Percentiles rank a stretch among this genome's conserved stretches.
Conservation (phyloP, 73 alveolate species). For the Paramecium sexaurelia region DNA sequence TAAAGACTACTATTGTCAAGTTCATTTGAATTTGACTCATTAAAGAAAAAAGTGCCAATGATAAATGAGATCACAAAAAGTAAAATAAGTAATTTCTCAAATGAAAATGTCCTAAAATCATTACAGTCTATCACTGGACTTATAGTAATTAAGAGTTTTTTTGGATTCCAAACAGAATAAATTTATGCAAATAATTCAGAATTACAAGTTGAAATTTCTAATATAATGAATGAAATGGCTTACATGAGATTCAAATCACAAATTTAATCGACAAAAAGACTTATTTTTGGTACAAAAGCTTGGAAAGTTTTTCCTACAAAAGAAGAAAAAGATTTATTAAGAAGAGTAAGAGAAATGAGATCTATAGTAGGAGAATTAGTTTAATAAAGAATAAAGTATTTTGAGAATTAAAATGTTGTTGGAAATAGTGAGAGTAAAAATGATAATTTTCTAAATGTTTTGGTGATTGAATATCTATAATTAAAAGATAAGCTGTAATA, state of each 20-base stretch:
- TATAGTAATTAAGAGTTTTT: constrained; percentile 2
- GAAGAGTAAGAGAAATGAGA: not conserved
- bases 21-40: constrained; percentile 34
- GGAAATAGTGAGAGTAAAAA: not conserved
- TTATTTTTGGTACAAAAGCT: not conserved
- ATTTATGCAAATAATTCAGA: not conserved
- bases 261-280: not conserved
- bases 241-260: not conserved
- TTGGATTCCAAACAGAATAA: not conserved
- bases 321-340: not conserved
- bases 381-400: not conserved
- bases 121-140: not conserved
- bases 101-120: not conserved
- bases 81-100: not conserved
- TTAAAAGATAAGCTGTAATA: not conserved
- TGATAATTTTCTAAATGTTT: constrained; percentile 17
- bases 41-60: constrained; percentile 55
- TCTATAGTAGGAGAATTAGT: not conserved
- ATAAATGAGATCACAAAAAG: constrained; percentile 43
- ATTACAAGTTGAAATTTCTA: not conserved
- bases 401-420: not conserved
- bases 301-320: constrained; percentile 24
- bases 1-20: constrained; percentile 42
- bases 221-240: not conserved
- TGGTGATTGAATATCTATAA: not conserved